Conservation (phyloP, 106 monocot species). For the Narthecium ossifragum region DNA sequence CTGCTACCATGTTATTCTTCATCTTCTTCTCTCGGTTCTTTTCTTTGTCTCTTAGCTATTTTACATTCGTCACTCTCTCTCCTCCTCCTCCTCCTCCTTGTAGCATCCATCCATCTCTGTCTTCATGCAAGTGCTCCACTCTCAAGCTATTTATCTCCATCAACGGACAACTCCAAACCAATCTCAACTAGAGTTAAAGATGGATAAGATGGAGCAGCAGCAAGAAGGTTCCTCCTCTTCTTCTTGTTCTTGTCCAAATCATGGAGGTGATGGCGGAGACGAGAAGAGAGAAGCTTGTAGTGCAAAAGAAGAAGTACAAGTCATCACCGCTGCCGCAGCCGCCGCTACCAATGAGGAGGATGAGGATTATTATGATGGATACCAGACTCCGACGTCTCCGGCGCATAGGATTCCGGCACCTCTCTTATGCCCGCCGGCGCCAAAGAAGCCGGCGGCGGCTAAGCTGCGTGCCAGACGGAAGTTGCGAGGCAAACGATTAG, state of each 20-base stretch:
- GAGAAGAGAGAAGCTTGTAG: not conserved
- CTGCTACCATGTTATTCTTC: not conserved
- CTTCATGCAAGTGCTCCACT: too few relatives aligned
- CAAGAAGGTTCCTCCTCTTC: not conserved
- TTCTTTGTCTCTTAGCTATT: not conserved
- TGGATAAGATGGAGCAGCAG: not conserved
- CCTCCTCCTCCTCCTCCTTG: not conserved
- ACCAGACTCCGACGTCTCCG: constrained; percentile 40
- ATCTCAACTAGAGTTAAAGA: not conserved
- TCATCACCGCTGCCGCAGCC: not conserved
- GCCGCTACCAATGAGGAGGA: not conserved
- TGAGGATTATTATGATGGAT: constrained; percentile 18
- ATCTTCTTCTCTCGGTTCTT: not conserved
- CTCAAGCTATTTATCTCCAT: too few relatives aligned
- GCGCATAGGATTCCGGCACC: constrained; percentile 14
- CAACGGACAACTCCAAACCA: not conserved
- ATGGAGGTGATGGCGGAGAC: not conserved
- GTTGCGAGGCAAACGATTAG: too few relatives aligned
- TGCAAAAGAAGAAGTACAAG: not conserved
- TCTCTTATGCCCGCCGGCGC: constrained; percentile 23
- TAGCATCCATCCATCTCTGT: not conserved
- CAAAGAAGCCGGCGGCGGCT: constrained; percentile 15
- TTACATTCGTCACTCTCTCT: too few relatives aligned
- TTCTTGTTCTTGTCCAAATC: not conserved
- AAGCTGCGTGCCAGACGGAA: not conserved